Conservation (phyloP, 345 rosid species). For the Lagerstroemia speciosa region DNA sequence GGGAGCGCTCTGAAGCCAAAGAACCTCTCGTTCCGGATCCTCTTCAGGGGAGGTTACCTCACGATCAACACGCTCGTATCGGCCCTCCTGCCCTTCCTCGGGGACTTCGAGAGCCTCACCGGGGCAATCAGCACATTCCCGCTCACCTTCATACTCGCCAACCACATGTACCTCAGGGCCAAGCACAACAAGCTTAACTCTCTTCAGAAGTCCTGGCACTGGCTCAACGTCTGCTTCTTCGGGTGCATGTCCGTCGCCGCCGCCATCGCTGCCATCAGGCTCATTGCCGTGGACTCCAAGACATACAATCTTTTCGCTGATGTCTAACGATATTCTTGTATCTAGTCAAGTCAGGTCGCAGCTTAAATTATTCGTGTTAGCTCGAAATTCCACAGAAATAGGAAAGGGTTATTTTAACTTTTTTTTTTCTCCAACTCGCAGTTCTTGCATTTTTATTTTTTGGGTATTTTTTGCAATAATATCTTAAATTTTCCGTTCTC, state of each 20-base stretch:
- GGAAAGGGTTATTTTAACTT: neutral
- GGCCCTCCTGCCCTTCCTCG: constrained; percentile 78
- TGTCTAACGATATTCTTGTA: constrained; percentile 18
- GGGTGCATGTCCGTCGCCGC: constrained; percentile 61
- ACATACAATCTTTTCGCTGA: constrained; percentile 83
- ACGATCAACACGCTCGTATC: constrained; percentile 58
- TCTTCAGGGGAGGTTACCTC: constrained; percentile 72
- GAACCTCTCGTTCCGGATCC: constrained; percentile 52
- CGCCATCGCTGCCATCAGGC: constrained; percentile 59
- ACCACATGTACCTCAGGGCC: constrained; percentile 75
- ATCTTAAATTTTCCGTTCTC: too few species aligned
- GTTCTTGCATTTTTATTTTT: neutral
- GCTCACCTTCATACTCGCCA: constrained; percentile 83
- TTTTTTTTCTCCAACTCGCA: neutral
- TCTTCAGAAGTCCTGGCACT: constrained; percentile 63
- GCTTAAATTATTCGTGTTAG: neutral
- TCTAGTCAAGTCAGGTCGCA: neutral
- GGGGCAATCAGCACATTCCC: constrained; percentile 94
- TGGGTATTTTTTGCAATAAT: too few species aligned
- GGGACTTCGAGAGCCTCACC: constrained; percentile 84
- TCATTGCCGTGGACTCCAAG: constrained; percentile 67
- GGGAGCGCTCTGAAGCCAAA: constrained; percentile 50
- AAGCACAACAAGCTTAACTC: constrained; percentile 37
- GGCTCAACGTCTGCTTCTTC: constrained; percentile 67
- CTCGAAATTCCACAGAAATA: neutral